These are phyloP conservation scores for Cardamine occulta DNA, from an alignment of 345 rosid genomes.

Conservation along the genomic window DNA sequence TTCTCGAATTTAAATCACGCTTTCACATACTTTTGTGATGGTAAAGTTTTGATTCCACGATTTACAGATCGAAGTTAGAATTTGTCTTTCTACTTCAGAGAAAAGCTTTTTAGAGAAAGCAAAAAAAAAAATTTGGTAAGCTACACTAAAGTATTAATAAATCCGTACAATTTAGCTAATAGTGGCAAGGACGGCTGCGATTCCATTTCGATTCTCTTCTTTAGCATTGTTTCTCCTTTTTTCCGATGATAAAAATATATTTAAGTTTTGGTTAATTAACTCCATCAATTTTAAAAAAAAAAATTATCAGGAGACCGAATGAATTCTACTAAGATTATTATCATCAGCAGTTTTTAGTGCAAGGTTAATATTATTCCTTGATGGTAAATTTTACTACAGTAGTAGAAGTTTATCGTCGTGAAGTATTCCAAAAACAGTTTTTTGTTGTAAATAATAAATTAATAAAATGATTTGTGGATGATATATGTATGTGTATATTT, in stretches of 20 bases:
- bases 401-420: neutral
- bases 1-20: neutral
- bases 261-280: neutral
- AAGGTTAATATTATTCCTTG: slow-evolving; percentile 9
- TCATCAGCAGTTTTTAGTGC: neutral
- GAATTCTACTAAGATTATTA: neutral
- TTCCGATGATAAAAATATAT: neutral
- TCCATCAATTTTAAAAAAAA: neutral
- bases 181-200: slow-evolving; percentile 44
- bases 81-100: neutral
- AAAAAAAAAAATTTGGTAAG: neutral
- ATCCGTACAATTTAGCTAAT: slow-evolving; percentile 30
- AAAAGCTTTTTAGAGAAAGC: neutral
- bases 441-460: too few species aligned
- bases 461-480: too few species aligned
- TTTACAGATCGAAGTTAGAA: neutral
- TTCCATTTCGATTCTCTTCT: slow-evolving; percentile 35
- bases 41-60: neutral
- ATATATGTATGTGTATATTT: too few species aligned
- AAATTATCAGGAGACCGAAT: neutral
- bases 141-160: neutral
- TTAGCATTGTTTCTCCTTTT: slow-evolving; percentile 17
- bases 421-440: slow-evolving; percentile 13
- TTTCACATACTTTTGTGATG: neutral
- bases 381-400: neutral